phyloP scores from a whole-genome alignment of 805 yeast species.

The Torulaspora microellipsoides region DNA sequence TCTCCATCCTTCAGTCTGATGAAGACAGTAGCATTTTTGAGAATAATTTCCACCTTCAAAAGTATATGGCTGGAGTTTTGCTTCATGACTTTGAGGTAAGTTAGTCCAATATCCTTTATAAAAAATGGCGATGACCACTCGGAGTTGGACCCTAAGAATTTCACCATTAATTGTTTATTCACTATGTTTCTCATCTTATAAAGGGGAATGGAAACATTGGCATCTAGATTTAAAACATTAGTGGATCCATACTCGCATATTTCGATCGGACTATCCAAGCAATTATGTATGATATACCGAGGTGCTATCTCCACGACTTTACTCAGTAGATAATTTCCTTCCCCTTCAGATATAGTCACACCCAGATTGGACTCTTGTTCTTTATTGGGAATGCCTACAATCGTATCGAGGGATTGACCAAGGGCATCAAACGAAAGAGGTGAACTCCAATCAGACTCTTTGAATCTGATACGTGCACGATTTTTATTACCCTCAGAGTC shows the following conservation, averaged over 20 bases:
- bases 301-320: constrained; percentile 81
- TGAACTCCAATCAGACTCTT: constrained; percentile 65
- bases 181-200: constrained; percentile 52
- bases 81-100: constrained; percentile 64
- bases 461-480: constrained; percentile 61
- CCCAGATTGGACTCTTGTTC: constrained; percentile 72
- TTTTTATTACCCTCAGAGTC: constrained; percentile 52
- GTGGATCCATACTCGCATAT: constrained; percentile 67
- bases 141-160: constrained; percentile 51
- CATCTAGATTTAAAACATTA: constrained; percentile 41
- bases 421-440: constrained; percentile 84
- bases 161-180: constrained; percentile 56
- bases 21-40: constrained; percentile 81
- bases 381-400: constrained; percentile 45
- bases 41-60: constrained; percentile 62
- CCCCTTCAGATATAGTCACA: constrained; percentile 70
- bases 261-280: constrained; percentile 49
- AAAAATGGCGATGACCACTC: constrained; percentile 87
- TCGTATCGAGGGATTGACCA: constrained; percentile 68
- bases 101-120: constrained; percentile 78
- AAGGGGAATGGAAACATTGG: constrained; percentile 51
- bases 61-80: constrained; percentile 64
- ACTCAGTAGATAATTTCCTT: constrained; percentile 72
- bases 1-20: constrained; percentile 69
- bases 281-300: constrained; percentile 69